Evolutionary conservation across 1,284 basidiomycete genomes (phyloP), one percentile per base, ranked within the genome.

Genomic region (Tausonia pullulans): DNA sequence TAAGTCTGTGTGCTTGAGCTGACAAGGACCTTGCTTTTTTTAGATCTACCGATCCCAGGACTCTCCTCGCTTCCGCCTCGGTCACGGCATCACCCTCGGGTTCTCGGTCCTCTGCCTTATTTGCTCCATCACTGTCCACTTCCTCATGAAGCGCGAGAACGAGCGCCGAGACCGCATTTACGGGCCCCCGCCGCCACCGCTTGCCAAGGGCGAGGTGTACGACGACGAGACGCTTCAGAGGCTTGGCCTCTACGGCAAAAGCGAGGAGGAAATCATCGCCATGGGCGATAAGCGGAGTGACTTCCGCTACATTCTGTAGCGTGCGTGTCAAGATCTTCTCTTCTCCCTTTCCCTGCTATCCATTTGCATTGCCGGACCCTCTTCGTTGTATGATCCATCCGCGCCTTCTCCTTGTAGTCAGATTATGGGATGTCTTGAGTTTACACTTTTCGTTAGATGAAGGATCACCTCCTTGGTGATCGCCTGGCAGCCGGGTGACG

Each of bases 161-260:
- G 67, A 60, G 3, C 69, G 73, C 4, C 72, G 77, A 56, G 75
- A 78, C 61, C 67, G 55, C 16, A 44, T 70, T 40, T 78, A 74
- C 67, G 78, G 78, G 4, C 68, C 71, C 0, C 68, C 72, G 0
- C 71, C 72, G 3, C 67, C 63, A 3, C 64, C 62, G n/a, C 59
- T 44, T 52, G 16, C 13, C 14, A 57, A 43, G 44, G 62, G 44
- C n/a, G 62, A 54, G 64, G 70, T 53, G 72, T 73, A 75, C 50
- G 67, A 68, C 52, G 70, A 72, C 39, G 77, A 75, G 65, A 74
- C 73, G 46, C 69, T 74, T 56, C 66, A 69, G 45, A 67, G 68
- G 51, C 77, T 74, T 69, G 78, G 78, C 3, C 69, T 80, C 60
- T 71, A 73, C 54, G 73, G 74, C 16, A 72, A 75, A 72, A 70